Base-by-base conservation (phyloP, 2,329 filamentous ascomycete species). In the Fragosphaeria purpurea region DNA sequence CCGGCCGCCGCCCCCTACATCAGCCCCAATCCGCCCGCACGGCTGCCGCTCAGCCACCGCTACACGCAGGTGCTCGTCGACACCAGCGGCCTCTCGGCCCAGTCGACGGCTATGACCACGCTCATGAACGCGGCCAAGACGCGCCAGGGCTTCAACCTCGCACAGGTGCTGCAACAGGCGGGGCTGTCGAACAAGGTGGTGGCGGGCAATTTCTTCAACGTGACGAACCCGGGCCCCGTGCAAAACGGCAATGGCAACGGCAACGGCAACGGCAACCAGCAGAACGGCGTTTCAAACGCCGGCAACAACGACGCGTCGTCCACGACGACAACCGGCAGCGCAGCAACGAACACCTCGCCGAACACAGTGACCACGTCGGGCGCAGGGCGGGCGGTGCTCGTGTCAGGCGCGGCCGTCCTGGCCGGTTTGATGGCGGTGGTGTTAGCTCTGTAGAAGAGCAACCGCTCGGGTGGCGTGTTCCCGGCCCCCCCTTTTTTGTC, bases 11-110 rank as follows among this genome's bases (percentile, higher is more conserved):
- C 61, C 6, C 33, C 57, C 3, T 70, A 70, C 60, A 57, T 67
- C 48, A 61, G 63, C 6, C 67, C 68, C n/a, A 64, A 59, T 51
- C 67, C 68, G 48, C 68, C 68, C 1, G 65, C 67, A 30, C 58
- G 61, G 38, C 53, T 58, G 31, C 67, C 67, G 6, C 63, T 69
- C 9, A 66, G 63, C 55, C 67, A 70, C 53, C 58, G 63, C n/a
- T 70, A 70, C 59, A 63, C 63, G 8, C 62, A 68, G 54, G 51
- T 70, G n/a, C 61, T 69, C 7, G 61, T 70, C 48, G 67, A 70
- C 60, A 68, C 65, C 38, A 66, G 60, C 39, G 50, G 48, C 13
- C 56, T 61, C 48, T 50, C 55, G 44, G 58, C 60, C 50, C 50
- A 57, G 50, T 48, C 57, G 49, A 37, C 46, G 1, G 47, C 43